phyloP scores from a whole-genome alignment of 495 filamentous ascomycete species.

The Annulohypoxylon moriforme region DNA sequence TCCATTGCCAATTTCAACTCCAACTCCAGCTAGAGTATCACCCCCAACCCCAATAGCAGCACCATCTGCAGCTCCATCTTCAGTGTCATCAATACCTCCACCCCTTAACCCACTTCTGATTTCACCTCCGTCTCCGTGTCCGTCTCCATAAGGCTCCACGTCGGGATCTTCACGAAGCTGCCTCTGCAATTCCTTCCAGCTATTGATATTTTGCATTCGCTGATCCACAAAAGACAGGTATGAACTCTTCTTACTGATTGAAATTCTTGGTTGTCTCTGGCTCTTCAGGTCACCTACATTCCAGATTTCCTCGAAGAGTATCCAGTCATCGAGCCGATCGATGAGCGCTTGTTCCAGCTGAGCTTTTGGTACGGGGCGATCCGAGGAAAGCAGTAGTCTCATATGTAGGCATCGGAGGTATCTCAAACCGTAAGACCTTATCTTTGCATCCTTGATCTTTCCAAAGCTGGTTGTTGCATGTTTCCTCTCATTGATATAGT shows the following conservation, averaged over 20 bases:
- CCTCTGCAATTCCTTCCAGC: background rate
- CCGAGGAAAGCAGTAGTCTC: constrained; percentile 16
- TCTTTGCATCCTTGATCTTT: constrained; percentile 10
- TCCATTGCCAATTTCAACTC: background rate
- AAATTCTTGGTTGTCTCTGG: background rate
- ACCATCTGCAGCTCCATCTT: background rate
- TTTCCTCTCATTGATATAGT: background rate
- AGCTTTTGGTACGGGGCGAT: background rate
- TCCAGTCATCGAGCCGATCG: constrained; percentile 39
- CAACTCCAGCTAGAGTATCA: too few relatives aligned
- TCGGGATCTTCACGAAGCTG: background rate
- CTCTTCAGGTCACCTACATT: constrained; percentile 13
- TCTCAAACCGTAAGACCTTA: constrained; percentile 16
- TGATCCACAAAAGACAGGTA: background rate
- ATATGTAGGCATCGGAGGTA: constrained; percentile 30
- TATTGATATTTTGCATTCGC: background rate
- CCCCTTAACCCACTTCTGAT: too few relatives aligned
- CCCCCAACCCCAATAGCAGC: too few relatives aligned
- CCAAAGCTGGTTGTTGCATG: background rate
- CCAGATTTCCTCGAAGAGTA: constrained; percentile 29
- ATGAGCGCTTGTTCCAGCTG: background rate
- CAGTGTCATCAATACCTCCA: background rate
- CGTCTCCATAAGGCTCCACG: too few relatives aligned
- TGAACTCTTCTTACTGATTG: background rate
- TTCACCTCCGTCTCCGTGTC: background rate